Evolutionary conservation across 2,329 filamentous ascomycete species (phyloP), one percentile per base, ranked within the genome.

Genomic region (Fusarium sp.): DNA sequence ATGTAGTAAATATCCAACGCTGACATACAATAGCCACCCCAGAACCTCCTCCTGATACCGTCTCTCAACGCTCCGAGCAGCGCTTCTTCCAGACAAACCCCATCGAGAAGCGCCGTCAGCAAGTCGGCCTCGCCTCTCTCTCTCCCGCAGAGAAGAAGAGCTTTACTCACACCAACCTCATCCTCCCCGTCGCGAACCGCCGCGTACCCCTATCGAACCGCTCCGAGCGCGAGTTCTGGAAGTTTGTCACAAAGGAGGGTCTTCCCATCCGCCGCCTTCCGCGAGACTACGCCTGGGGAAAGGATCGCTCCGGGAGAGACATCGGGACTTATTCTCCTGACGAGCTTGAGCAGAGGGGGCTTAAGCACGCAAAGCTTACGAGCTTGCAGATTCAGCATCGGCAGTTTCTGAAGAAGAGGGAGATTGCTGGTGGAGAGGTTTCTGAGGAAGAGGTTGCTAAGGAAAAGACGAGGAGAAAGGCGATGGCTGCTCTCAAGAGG

Each of bases 211-310:
- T 83, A 37, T 82, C 81, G 70, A 81, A 84, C 79, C 89, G 89
- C 80, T 81, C 86, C 30, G 86, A 89, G 77, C 86, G 87, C 76
- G 89, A 90, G 75, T 86, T 88, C 78, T 91, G 89, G 89, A 89
- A 88, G 80, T 82, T 84, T 56, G 83, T 89, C 71, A 85, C 85
- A 79, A 89, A 90, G 73, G 84, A 87, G 57, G 85, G 81, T 65
- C 82, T 90, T 15, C 87, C 88, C 6, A 81, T 87, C 59, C 86
- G 88, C 40, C 81, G 82, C 30, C 81, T 87, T 20, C 78, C 80
- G 25, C 77, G 77, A 43, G 77, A 78, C 74, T 83, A 85, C 81
- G 63, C 77, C 79, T 90, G 88, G 88, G 88, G 88, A 66, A 80
- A 78, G 61, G 89, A 90, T 76, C 84, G 83, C 62, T 80, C 81